Evolutionary conservation across 2,329 filamentous ascomycete genomes (phyloP), one percentile per base, ranked within the genome.

Genomic region (Sordariomycetes sp.): DNA sequence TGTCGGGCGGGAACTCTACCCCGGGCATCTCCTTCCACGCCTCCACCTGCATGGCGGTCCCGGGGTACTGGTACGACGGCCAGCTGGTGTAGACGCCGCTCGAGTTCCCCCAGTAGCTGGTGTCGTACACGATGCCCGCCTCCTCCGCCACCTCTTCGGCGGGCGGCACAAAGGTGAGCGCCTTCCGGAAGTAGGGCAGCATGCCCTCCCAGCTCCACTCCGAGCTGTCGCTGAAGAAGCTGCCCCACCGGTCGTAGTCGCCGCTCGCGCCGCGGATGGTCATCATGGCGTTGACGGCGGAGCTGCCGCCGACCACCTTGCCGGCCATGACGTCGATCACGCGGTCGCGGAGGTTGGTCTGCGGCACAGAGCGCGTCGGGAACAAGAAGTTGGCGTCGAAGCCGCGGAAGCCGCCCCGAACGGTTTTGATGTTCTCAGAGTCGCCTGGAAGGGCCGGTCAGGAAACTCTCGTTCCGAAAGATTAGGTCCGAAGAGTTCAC

Each of bases 31-130:
- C 70, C 58, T 59, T 63, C 60, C 71, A 74, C 0, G 71, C 70
- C 8, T 73, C 67, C 22, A 73, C 59, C 60, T 71, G 65, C 12
- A 65, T 60, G 2, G 60, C 67, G 55, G 63, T 61, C 4, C 67
- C 68, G 0, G 72, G 71, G 60, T 67, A 74, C 57, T 74, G 71
- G 56, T 68, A 74, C 1, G 60, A 69, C 2, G 72, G 72, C 71
- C 71, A 74, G 10, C 67, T 70, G 1, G 67, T 67, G 34, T 71
- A 69, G 22, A 74, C 69, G 1, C 63, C 65, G 11, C 70, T 73
- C 1, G 64, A 66, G 25, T 69, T 68, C 1, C 72, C 72, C 72
- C 72, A 74, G 61, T 66, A 74, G 0, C 64, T 66, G 3, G 64
- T 59, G 55, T 73, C 66, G 58, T 68, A 71, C 14, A 61, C 65